phyloP scores from a whole-genome alignment of 768 basidiomycete genomes.

The Gautieria morchelliformis region DNA sequence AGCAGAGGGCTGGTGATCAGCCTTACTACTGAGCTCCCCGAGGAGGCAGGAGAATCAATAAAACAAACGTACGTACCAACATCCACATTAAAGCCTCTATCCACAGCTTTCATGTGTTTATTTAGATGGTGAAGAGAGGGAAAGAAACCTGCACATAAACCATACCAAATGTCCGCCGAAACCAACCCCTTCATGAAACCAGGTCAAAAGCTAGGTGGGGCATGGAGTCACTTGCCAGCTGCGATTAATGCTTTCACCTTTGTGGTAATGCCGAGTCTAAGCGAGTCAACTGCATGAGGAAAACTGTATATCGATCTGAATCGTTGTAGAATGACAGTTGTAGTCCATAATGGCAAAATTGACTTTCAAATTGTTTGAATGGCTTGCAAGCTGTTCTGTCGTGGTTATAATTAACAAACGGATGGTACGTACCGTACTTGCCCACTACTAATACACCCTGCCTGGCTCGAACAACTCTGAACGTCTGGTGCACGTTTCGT shows the following conservation, averaged over 20 bases:
- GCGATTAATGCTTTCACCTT: slow-evolving; percentile 2
- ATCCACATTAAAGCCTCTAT: neutral
- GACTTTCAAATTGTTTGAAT: too few species aligned
- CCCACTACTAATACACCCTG: too few species aligned
- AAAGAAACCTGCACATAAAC: neutral
- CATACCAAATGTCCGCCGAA: neutral
- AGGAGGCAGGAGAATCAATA: slow-evolving; percentile 1
- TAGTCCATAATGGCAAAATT: too few species aligned
- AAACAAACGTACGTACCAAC: slow-evolving; percentile 1
- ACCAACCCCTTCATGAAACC: slow-evolving; percentile 7
- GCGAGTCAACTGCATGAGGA: neutral
- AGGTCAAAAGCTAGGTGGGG: neutral
- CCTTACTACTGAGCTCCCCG: slow-evolving; percentile 1
- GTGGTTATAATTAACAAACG: too few species aligned
- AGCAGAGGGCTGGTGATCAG: neutral
- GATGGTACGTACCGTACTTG: too few species aligned
- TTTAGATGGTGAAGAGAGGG: neutral
- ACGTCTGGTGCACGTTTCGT: too few species aligned
- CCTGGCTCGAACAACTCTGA: too few species aligned
- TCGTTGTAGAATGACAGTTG: too few species aligned
- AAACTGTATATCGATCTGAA: neutral
- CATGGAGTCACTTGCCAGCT: slow-evolving; percentile 4
- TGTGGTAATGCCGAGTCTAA: neutral
- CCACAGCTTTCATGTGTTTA: neutral
- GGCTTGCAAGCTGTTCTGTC: too few species aligned